Percentiles rank a stretch among this genome's conserved stretches.
These are phyloP conservation scores for Aureobasidium uvarum DNA, from an alignment of 2,329 filamentous ascomycete genomes.

Conservation along the genomic window DNA sequence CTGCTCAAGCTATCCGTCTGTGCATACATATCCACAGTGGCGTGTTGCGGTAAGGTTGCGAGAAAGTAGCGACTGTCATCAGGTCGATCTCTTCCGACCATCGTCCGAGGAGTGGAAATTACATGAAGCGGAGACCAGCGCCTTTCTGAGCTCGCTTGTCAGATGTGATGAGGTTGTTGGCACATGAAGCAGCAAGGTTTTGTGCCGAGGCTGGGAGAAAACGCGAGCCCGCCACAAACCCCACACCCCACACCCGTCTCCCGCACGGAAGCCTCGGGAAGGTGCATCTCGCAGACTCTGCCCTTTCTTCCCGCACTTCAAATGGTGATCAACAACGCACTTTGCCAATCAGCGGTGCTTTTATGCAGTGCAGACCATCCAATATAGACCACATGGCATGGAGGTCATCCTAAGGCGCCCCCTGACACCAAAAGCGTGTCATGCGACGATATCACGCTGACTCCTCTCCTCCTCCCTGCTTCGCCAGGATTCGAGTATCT, in stretches of 20 bases:
- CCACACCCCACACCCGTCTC: slow-evolving; percentile 19
- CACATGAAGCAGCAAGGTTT: slow-evolving; percentile 12
- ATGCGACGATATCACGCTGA: slow-evolving; percentile 6
- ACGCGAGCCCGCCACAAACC: not conserved
- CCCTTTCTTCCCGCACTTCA: slow-evolving; percentile 7
- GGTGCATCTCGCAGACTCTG: not conserved
- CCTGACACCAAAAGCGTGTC: not conserved
- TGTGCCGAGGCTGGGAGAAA: slow-evolving; percentile 9
- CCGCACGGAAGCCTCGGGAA: slow-evolving; percentile 5
- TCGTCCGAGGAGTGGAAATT: not conserved
- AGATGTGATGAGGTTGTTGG: not conserved
- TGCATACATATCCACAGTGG: slow-evolving; percentile 12
- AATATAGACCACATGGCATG: slow-evolving; percentile 19
- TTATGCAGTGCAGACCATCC: slow-evolving; percentile 3
- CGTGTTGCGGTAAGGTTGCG: not conserved
- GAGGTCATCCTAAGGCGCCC: not conserved
- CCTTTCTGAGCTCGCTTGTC: not conserved
- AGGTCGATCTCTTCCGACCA: not conserved
- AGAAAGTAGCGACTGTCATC: not conserved
- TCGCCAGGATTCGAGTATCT: not conserved
- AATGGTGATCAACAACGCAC: slow-evolving; percentile 10
- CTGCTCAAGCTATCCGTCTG: not conserved
- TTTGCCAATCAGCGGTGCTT: slow-evolving; percentile 4
- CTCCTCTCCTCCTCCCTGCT: not conserved
- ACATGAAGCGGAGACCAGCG: not conserved